Base-by-base conservation (phyloP, 345 rosid genomes). In the Anastatica hierochuntica region DNA sequence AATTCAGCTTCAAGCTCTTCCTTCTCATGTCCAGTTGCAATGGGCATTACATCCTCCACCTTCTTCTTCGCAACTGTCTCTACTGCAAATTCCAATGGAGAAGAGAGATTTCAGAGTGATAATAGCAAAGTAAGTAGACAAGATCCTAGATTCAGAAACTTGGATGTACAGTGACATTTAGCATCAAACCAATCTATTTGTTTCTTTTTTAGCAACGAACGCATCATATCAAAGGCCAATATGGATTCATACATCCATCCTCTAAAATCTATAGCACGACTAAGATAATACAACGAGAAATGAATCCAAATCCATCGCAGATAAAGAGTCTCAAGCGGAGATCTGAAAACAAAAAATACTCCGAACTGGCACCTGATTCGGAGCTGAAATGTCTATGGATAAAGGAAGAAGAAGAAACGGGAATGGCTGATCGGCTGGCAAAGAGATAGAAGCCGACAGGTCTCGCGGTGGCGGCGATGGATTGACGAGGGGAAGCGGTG, bases 1-100 rank as follows among this genome's bases (percentile, higher is more conserved):
- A 83, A 56, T 69, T 79, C 85, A 44, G 80, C 76, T 62, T 78
- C 84, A 45, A 83, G 72, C 77, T 89, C 97, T 71, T 89, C 90
- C 30, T 77, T 76, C 66, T 89, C 90, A 10, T 85, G 94, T 19
- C 94, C 95, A 31, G 97, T 85, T 1, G 95, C 95, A 69, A 83
- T 79, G 8, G 85, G 95, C 82, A 77, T 74, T 35, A 81, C 70
- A 70, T 81, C 81, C 62, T 81, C 94, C 33, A 76, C 79, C 70
- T 80, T 80, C 77, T 43, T 43, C 48, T 21, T 43, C 29, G 10
- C 15, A 17, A 10, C 2, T 3, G 29, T 20, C 9, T 4, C 55
- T 8, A 38, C 74, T 65, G 33, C 68, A 72, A 41, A 65, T n/a
- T n/a, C n/a, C n/a, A n/a, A n/a, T n/a, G 36, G 13, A 41, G 40